A percentile compares a stretch with the other conserved stretches of the same genome.
Evolutionary conservation across 1,284 basidiomycete species (phyloP).

Genomic region (Malassezia dermatis): DNA sequence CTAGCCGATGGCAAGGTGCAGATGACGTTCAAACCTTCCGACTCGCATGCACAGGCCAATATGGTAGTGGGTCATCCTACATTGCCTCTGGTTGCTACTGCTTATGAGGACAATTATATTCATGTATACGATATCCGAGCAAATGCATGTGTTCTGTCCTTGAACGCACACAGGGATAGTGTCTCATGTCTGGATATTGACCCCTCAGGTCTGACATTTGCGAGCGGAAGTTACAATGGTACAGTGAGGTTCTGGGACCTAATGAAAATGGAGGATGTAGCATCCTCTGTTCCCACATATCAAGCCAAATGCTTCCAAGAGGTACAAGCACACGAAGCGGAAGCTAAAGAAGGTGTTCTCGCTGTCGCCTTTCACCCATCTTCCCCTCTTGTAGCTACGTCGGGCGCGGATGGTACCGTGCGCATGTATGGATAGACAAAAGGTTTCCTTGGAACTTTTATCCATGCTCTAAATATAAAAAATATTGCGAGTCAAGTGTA

Average conservation of each 20-base stretch:
- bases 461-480: no score
- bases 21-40: conserved; percentile 53
- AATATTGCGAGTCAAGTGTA: not conserved
- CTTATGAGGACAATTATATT: conserved; percentile 86
- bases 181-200: conserved; percentile 84
- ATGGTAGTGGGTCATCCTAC: conserved; percentile 81
- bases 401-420: conserved; percentile 87
- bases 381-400: conserved; percentile 76
- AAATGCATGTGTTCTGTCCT: conserved; percentile 73
- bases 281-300: not conserved
- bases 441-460: not conserved
- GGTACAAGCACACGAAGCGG: conserved; percentile 66
- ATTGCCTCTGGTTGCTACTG: conserved; percentile 73
- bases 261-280: conserved; percentile 47
- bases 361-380: conserved; percentile 74
- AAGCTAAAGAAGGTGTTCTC: conserved; percentile 77
- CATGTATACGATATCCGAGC: conserved; percentile 74
- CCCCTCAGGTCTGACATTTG: conserved; percentile 70
- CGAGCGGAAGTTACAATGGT: conserved; percentile 85
- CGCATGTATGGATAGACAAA: conserved; percentile 56
- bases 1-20: conserved; percentile 74
- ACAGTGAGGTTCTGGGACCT: conserved; percentile 91
- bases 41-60: conserved; percentile 60
- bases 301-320: conserved; percentile 68
- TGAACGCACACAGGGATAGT: conserved; percentile 79